Evolutionary conservation across 2,329 filamentous ascomycete genomes (phyloP), one percentile per base, ranked within the genome.

Genomic region (Sarocladium brachiariae): DNA sequence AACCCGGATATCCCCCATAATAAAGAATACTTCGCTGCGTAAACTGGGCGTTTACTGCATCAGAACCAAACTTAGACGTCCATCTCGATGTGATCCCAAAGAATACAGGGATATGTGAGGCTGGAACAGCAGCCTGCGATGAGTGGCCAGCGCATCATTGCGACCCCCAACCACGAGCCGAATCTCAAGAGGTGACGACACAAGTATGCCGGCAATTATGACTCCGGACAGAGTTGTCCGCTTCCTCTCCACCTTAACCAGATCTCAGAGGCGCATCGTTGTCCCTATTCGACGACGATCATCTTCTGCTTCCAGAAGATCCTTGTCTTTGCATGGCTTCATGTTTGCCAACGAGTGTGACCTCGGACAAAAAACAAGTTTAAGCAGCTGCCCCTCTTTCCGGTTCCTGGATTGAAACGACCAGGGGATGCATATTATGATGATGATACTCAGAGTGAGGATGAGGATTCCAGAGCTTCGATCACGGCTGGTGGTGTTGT

Each of bases 231-330:
- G 11, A 47, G 25, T 47, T 10, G 24, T 47, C 43, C 43, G 43
- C 2, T 25, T 4, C 14, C 10, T 47, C 43, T 47, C 43, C 43
- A 47, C 43, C 43, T 14, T 21, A 47, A 47, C 43, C 43, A 47
- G 4, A 30, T 4, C 3, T 33, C 33, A n/a, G 27, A 47, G 43
- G 43, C 43, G 25, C 25, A 47, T 10, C 43, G 19, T 14, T 33
- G 18, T 21, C n/a, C 25, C 16, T 13, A 47, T 47, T 33, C 43
- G 43, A 47, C 25, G 23, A 25, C 18, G 25, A 31, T 31, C 14
- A 18, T 16, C 33, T 7, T 4, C 24, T 27, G 16, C n/a, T 24
- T 24, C 39, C 39, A 9, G 19, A 14, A 11, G 6, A 45, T 14
- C 24, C 21, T 19, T 45, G 23, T 30, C 9, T 31, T 16, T 13